Conservation (phyloP, 805 yeast genomes). For the Spathaspora boniae region DNA sequence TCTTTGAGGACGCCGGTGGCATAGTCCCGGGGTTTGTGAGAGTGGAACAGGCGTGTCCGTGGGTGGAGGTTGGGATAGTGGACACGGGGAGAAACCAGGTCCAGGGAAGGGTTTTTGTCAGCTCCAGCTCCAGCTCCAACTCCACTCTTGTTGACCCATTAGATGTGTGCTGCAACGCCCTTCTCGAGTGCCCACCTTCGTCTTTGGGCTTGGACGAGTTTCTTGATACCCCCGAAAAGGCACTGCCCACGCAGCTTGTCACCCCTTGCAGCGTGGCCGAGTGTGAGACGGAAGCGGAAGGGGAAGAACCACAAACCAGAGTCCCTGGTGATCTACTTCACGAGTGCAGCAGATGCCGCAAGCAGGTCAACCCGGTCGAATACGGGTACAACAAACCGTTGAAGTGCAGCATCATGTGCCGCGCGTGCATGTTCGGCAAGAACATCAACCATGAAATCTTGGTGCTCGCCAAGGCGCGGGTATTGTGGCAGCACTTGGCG, state of each 20-base stretch:
- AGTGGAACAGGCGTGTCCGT: constrained; percentile 10
- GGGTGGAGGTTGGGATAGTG: constrained; percentile 9
- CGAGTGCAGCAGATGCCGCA: constrained; percentile 27
- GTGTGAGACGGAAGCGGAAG: too few species aligned
- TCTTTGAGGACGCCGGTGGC: constrained; percentile 41
- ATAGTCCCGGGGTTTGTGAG: constrained; percentile 32
- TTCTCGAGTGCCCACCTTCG: neutral
- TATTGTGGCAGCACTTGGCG: constrained; percentile 23
- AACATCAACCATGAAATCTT: constrained; percentile 17
- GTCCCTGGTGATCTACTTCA: too few species aligned
- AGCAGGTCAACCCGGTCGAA: constrained; percentile 29
- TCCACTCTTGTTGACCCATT: constrained; percentile 24
- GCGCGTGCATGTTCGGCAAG: constrained; percentile 23
- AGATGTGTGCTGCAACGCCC: constrained; percentile 9
- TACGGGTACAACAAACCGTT: constrained; percentile 20
- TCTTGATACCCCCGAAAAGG: constrained; percentile 12
- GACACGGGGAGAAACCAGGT: constrained; percentile 7
- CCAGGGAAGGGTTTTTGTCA: constrained; percentile 20
- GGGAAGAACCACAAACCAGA: too few species aligned
- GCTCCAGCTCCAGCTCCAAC: neutral
- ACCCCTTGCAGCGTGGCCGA: neutral
- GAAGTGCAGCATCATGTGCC: constrained; percentile 8
- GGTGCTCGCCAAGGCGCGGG: constrained; percentile 33
- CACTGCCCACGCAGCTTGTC: constrained; percentile 2
- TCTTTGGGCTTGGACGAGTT: constrained; percentile 13